phyloP scores from a whole-genome alignment of 2,329 filamentous ascomycete genomes.

The Beauveria australis region DNA sequence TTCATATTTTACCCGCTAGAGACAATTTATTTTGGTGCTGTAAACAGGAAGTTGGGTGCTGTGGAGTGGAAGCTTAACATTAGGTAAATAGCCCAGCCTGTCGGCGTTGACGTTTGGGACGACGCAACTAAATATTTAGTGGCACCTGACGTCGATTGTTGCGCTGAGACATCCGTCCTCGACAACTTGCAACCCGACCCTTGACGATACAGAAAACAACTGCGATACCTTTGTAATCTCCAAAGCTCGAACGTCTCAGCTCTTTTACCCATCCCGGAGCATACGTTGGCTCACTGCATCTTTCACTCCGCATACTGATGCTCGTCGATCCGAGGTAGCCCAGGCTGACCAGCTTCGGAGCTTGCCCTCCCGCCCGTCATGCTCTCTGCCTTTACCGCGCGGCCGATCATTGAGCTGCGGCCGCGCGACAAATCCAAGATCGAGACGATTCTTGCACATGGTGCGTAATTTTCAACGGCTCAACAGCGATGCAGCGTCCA shows the following conservation, averaged over 20 bases:
- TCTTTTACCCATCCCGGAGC: neutral
- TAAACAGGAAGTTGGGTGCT: neutral
- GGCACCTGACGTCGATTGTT: conserved; percentile 5
- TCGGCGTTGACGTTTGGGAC: neutral
- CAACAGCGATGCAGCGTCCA: neutral
- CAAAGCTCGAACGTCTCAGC: neutral
- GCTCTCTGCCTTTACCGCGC: conserved; percentile 96
- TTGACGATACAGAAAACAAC: neutral
- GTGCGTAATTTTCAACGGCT: conserved; percentile 34
- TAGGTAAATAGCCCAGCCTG: neutral
- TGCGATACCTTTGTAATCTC: neutral
- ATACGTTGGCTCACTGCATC: neutral
- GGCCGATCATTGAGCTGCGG: conserved; percentile 93
- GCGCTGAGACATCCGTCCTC: neutral
- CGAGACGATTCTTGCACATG: conserved; percentile 88
- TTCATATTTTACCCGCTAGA: too few species aligned
- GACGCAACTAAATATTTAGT: neutral
- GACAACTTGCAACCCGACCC: neutral
- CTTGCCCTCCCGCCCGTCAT: conserved; percentile 47
- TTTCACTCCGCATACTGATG: conserved; percentile 21
- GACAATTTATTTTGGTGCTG: too few species aligned
- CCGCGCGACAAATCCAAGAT: conserved; percentile 94
- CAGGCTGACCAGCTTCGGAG: conserved; percentile 25
- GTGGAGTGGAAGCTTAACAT: neutral
- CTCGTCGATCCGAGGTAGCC: conserved; percentile 20